A percentile compares a stretch with the other conserved stretches of the same genome.
These are phyloP conservation scores for Lactifluus volemus DNA, from an alignment of 768 basidiomycete genomes.

Conservation along the genomic window DNA sequence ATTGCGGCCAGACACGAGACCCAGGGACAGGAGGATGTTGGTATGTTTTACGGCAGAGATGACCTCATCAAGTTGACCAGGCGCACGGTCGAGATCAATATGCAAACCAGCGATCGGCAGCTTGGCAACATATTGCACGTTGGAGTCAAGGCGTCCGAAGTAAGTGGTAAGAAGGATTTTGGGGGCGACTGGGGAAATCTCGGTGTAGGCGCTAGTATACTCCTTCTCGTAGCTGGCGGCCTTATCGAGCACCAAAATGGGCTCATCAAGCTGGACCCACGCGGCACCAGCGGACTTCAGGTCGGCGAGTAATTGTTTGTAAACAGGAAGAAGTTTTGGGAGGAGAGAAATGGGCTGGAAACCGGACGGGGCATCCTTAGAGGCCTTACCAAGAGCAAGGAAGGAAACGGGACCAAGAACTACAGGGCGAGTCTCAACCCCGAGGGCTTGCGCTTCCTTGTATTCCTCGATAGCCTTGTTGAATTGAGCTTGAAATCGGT, in stretches of 20 bases:
- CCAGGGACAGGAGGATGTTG: conserved; percentile 76
- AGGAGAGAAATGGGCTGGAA: conserved; percentile 92
- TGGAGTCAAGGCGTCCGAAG: conserved; percentile 92
- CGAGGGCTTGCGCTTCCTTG: conserved; percentile 87
- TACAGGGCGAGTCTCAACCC: conserved; percentile 89
- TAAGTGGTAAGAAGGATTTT: conserved; percentile 94
- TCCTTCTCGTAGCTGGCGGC: conserved; percentile 70
- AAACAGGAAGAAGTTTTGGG: conserved; percentile 81
- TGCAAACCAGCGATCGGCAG: conserved; percentile 92
- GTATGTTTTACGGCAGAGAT: conserved; percentile 79
- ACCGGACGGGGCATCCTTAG: conserved; percentile 69
- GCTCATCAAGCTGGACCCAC: conserved; percentile 96
- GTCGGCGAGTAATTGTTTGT: conserved; percentile 81
- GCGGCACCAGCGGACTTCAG: conserved; percentile 91
- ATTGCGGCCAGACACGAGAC: conserved; percentile 96
- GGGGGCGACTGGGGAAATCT: conserved; percentile 74
- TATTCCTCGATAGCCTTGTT: conserved; percentile 95
- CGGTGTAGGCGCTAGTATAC: conserved; percentile 71
- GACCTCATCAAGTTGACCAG: conserved; percentile 78
- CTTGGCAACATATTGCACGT: conserved; percentile 80
- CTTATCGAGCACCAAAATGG: conserved; percentile 86
- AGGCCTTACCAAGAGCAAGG: conserved; percentile 86
- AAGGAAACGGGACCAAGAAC: conserved; percentile 93
- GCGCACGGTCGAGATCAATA: conserved; percentile 93
- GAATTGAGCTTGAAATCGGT: conserved; percentile 91